Base-by-base conservation (phyloP, 352 stramenopile genomes). In the Pythium monospermum region DNA sequence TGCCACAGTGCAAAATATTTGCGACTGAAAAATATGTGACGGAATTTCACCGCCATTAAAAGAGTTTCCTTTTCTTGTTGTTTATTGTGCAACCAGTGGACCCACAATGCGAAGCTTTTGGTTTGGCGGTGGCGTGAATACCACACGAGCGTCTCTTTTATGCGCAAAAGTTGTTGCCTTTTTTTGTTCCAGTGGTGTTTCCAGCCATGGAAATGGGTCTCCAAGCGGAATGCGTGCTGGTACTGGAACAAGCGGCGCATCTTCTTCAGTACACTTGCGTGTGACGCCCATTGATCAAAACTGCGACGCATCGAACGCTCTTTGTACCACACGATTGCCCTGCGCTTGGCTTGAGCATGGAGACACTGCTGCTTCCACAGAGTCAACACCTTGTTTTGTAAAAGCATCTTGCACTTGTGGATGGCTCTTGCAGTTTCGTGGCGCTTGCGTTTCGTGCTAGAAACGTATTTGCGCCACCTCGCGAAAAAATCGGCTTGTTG, bases 161-260 rank as follows among this genome's bases (percentile, higher is more conserved):
- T 27, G 25, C 53, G 68, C 27, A 51, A 40, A 11, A 70, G 39
- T 27, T 66, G 52, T 12, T 72, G 33, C 33, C 61, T 71, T 19
- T 62, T 67, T 10, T 49, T n/a, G 11, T 18, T 33, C 3, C 57
- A 33, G 16, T 62, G 66, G 6, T 61, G 63, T 38, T 73, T 78
- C 76, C 76, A 87, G 3, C 64, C 58, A 3, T 49, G 39, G 43
- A 85, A 82, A 35, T 85, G 71, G 7, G n/a, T 67, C 38, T 71
- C 61, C 0, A 68, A 40, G 19, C 56, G 52, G 22, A 68, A 73
- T 1, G 46, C 38, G 27, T 69, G 62, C 42, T 83, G 71, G 27
- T 59, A 68, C 6, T 40, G 36, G 25, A 81, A 57, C 42, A 78
- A 60, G 3, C 59, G 63, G 5, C 58, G 62, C 61, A 83, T 64